Conservation (phyloP, 257 asterid genomes). For the Solanum corneliomulleri region DNA sequence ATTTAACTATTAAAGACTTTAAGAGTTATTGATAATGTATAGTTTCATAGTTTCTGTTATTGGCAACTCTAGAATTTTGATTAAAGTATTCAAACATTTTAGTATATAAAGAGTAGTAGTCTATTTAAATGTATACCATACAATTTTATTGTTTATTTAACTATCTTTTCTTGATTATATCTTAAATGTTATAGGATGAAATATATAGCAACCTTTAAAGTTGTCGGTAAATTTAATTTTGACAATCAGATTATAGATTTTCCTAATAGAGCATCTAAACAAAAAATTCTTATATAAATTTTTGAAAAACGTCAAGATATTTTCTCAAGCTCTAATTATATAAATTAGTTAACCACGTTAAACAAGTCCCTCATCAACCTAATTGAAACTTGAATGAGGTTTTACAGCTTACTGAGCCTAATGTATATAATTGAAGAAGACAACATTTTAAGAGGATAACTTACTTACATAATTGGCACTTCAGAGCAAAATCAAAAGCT, state of each 20-base stretch:
- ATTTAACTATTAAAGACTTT: too few species aligned
- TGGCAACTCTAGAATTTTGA: too few species aligned
- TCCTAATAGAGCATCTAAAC: background rate
- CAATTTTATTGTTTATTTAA: too few species aligned
- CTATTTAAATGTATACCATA: too few species aligned
- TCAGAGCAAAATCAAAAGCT: background rate
- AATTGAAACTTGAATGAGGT: background rate
- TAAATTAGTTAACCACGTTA: background rate
- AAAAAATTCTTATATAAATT: too few species aligned
- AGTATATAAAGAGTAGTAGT: too few species aligned
- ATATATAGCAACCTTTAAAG: background rate
- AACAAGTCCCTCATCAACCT: background rate
- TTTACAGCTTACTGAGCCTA: background rate
- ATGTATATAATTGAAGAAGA: too few species aligned
- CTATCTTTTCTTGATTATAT: background rate
- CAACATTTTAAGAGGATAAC: background rate
- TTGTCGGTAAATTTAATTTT: too few species aligned
- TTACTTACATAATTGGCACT: background rate
- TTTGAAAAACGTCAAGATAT: background rate
- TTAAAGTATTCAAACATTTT: background rate
- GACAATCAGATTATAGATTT: background rate
- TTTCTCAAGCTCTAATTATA: background rate
- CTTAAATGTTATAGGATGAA: too few species aligned
- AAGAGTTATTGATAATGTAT: too few species aligned
- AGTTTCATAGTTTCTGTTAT: too few species aligned